Evolutionary conservation across 1,284 basidiomycete genomes (phyloP), one percentile per base, ranked within the genome.

Genomic region (Pascua sp.): DNA sequence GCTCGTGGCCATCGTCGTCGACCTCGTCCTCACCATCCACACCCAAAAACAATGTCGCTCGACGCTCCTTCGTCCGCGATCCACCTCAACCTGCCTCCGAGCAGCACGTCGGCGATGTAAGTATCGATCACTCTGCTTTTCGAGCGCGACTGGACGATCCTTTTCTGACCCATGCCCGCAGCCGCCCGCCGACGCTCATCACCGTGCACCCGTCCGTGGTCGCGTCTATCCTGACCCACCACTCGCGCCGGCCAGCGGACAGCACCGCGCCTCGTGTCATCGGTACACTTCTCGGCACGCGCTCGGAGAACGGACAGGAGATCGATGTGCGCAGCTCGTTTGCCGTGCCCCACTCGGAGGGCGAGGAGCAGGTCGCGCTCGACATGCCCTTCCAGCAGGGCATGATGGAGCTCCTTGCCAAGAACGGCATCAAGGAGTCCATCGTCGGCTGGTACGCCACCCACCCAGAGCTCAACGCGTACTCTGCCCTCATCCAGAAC

Each of bases 401-500:
- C 53, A 92, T 98, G 89, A 89, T 89, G 70, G 93, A 97, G 62
- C 82, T 98, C 56, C 88, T 78, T 42, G 63, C 59, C 50, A 67
- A 71, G 65, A 72, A 67, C 53, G 75, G 75, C n/a, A 69, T 70
- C 51, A 76, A 76, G 63, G 77, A 79, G 70, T 62, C 63, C 38
- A 69, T 79, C 45, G 74, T 79, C 44, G 77, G 77, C 63, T 79
- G 77, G 77, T 93, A 93, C 79, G 91, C 91, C 16, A 93, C 91
- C 17, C 88, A 88, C 62, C 88, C 89, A 4, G 86, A 89, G 63
- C 84, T 98, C 59, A 95, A 96, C 81, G 91, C 90, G 13, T 95
- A 95, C 81, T 95, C 93, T 46, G 93, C 96, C 17, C 83, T 99
- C 64, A 96, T 99, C 71, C 96, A 98, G 83, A 94, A 97, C 79